Evolutionary conservation across 1,139 yeast species (phyloP), one percentile per base, ranked within the genome.

Genomic region (Meyerozyma guilliermondii): DNA sequence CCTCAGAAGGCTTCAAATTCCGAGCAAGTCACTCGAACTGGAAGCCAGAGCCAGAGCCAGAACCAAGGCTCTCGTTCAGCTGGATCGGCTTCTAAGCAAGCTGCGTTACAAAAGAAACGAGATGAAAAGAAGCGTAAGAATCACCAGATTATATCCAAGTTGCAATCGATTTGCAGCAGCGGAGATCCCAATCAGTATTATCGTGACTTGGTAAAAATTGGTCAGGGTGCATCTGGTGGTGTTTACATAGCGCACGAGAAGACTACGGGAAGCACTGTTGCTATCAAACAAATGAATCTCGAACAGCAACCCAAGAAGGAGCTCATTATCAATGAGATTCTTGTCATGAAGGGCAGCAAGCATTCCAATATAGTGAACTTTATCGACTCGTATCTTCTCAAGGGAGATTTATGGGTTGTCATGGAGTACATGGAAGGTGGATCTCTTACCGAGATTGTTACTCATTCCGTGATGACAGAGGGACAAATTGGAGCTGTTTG

Each of bases 401-500:
- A 79, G 44, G 78, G 79, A 31, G 95, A 88, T 52, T 71, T 92
- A 46, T 92, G 98, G 98, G 97, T 92, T 13, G 80, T 91, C 17
- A 92, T 92, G 98, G 98, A 91, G 64, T 91, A 87, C 60, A 91
- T 92, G 98, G 96, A 91, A 62, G 98, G 98, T 48, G 98, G 98
- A 3, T 84, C 95, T 2, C 70, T 92, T 51, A 92, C 98, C 0
- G 98, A 92, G 63, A 95, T 92, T 42, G 96, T 92, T 7, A 88
- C 96, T 0, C 94, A 89, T 60, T 85, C 89, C 66, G 89, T 89
- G 49, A 87, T 94, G 94, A 83, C 95, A 3, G 98, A 92, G 59
- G 91, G 89, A n/a, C 98, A 92, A 65, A 92, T 92, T 59, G 97
- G 96, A 39, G 94, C 96, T 1, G 97, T 94, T 18, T 87, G 96